Evolutionary conservation across 2,329 filamentous ascomycete species (phyloP).

Genomic region (Neofusicoccum laricinum): DNA sequence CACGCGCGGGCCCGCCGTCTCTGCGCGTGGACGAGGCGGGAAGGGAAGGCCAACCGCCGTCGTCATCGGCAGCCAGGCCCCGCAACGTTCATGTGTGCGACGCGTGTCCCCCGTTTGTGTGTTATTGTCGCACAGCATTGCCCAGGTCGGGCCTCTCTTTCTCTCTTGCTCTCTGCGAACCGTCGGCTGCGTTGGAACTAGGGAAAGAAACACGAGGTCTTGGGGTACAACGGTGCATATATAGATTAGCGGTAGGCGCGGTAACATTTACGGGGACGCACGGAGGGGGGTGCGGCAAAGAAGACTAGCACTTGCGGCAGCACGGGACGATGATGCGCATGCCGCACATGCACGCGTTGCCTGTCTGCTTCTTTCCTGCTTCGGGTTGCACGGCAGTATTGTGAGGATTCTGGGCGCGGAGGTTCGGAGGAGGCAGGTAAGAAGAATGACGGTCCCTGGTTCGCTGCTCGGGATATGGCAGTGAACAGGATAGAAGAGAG

Average conservation of each 20-base stretch:
- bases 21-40: no score
- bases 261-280: background rate
- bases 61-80: no score
- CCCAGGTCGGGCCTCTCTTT: no score
- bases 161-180: background rate
- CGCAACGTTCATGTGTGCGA: background rate
- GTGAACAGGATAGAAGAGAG: background rate
- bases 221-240: no score
- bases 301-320: background rate
- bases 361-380: background rate
- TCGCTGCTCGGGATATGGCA: no score
- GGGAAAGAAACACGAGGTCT: background rate
- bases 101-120: background rate
- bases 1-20: no score
- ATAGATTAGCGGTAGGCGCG: background rate
- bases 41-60: no score
- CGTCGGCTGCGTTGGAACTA: background rate
- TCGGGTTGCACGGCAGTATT: background rate
- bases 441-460: background rate
- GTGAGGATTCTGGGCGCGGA: background rate
- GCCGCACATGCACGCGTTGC: background rate
- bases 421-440: background rate
- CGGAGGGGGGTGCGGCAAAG: no score
- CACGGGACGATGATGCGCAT: constrained; percentile 8
- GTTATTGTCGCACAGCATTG: background rate